Evolutionary conservation across 768 basidiomycete species (phyloP), one percentile per base, ranked within the genome.

Genomic region (Exsudoporus frostii): DNA sequence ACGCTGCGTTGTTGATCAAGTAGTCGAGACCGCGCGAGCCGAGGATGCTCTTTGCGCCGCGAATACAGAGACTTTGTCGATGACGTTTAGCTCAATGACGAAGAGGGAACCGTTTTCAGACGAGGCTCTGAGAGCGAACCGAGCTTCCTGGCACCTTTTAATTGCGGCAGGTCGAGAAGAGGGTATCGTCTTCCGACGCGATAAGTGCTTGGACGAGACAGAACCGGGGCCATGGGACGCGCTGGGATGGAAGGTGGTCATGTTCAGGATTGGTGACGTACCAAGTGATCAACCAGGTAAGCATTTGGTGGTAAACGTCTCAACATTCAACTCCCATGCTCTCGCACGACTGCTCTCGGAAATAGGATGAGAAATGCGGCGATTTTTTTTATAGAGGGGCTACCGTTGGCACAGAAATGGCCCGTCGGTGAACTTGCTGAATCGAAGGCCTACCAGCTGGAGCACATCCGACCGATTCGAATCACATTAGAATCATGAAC

Each of bases 1-100:
- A 72, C 60, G 0, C 71, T 13, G 73, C 71, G 39, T 73, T 59
- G 72, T 75, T 49, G 71, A 44, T 55, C 36, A 74, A 60, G 41
- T 71, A 73, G 59, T 72, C 71, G 11, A 73, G 55, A 7, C 70
- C 71, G 6, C 50, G 41, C 7, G 27, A 36, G 27, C 48, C 38
- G 8, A 53, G 42, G 67, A 29, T 19, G 25, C 10, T 44, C 43
- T 30, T 27, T 29, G 27, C 4, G n/a, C 43, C 43, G 19, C 19
- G 6, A 19, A 19, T 27, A 19, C 25, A 15, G 27, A 70, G 17
- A 45, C 50, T 41, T 61, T 46, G 55, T 66, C 61, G 11, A 45
- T 51, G 20, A 68, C 64, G 49, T 74, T 71, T 15, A 74, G 56
- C 33, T 52, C 48, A 4, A 71, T 50, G 56, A 74, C 53, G 46